These are phyloP conservation scores for Suillus placidus DNA, from an alignment of 768 basidiomycete genomes.

Conservation along the genomic window DNA sequence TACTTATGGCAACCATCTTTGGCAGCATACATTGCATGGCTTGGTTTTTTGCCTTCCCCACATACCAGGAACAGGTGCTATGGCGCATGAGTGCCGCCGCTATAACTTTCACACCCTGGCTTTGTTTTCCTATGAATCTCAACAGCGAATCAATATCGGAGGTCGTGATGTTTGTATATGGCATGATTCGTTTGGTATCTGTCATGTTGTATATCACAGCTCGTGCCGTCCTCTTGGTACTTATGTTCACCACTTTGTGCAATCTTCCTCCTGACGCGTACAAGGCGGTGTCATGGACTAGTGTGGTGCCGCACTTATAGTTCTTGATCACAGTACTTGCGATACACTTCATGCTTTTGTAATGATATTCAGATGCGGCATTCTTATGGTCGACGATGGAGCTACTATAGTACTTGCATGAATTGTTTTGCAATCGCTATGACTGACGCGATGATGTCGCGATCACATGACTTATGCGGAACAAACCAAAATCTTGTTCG, in stretches of 20 bases:
- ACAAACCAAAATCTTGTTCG: not conserved
- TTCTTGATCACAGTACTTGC: not conserved
- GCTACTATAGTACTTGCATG: too few species aligned
- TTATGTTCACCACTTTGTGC: not conserved
- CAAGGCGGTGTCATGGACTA: not conserved
- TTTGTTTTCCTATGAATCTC: not conserved
- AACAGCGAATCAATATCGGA: too few species aligned
- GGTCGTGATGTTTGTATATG: not conserved
- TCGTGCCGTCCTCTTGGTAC: not conserved
- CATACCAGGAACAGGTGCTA: conserved; percentile 16
- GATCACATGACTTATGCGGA: not conserved
- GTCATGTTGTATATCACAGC: not conserved
- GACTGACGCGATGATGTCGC: too few species aligned
- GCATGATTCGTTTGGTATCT: not conserved
- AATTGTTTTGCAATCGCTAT: too few species aligned
- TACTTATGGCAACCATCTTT: conserved; percentile 20
- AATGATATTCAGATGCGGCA: not conserved
- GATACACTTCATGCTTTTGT: not conserved
- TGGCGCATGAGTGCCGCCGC: conserved; percentile 25
- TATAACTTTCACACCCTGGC: conserved; percentile 10
- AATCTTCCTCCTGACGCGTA: not conserved
- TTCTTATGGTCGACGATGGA: not conserved
- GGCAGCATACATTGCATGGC: conserved; percentile 31
- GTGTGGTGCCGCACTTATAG: not conserved
- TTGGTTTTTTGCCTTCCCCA: conserved; percentile 28